These are phyloP conservation scores for Mytilinidion resinicola DNA, from an alignment of 495 filamentous ascomycete species.

Conservation along the genomic window DNA sequence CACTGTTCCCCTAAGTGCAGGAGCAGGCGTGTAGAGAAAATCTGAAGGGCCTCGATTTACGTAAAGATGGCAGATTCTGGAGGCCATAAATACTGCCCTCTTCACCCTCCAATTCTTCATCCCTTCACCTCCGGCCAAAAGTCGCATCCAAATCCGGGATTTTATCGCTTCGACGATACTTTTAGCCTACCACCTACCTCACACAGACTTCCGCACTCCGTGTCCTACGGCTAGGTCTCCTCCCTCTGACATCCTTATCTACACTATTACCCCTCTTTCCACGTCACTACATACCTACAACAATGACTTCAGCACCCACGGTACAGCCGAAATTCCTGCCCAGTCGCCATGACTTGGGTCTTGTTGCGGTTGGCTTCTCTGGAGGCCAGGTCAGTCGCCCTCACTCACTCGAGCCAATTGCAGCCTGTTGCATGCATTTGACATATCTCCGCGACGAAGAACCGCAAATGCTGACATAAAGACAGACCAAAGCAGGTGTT, in stretches of 20 bases:
- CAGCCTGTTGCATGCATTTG: no score
- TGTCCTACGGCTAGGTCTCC: no score
- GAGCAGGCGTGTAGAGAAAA: neutral
- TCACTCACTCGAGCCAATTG: neutral
- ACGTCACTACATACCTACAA: neutral
- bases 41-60: neutral
- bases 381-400: conserved; percentile 72
- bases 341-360: conserved; percentile 68
- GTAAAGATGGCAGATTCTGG: neutral
- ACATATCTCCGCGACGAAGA: no score
- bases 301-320: conserved; percentile 53
- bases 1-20: neutral
- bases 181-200: no score
- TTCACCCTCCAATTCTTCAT: neutral
- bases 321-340: conserved; percentile 77
- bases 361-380: conserved; percentile 94
- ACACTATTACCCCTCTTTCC: no score
- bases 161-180: no score
- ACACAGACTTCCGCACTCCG: no score
- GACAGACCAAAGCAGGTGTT: conserved; percentile 80
- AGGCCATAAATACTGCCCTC: neutral
- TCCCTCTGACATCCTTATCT: no score
- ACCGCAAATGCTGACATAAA: conserved; percentile 1
- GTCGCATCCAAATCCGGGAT: no score
- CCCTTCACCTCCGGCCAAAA: no score